Evolutionary conservation across 805 yeast genomes (phyloP), one percentile per base, ranked within the genome.

Genomic region (Maudiozyma pseudohumilis): DNA sequence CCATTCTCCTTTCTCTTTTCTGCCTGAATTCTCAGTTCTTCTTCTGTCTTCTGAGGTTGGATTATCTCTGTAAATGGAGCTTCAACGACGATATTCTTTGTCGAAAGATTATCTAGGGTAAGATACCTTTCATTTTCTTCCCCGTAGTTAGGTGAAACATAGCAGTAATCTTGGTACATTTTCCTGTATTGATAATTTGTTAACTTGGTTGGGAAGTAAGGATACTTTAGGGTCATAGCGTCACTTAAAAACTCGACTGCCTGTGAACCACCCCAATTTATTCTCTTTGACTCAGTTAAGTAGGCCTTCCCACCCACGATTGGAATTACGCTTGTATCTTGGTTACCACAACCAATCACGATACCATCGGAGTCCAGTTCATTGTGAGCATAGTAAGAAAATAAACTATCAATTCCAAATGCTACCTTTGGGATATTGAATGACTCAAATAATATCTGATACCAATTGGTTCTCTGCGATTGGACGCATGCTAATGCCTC

Each of bases 181-280:
- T 72, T 63, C 34, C 80, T 76, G 10, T 80, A 71, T 52, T 89
- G 94, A 39, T 66, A 64, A 10, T 65, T 61, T 6, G 76, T 66
- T 38, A 89, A 62, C 46, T 77, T 80, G 2, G 83, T 63, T 5
- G 98, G 97, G 57, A 88, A 92, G 48, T 76, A 80, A 1, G 98
- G 97, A 59, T 92, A 92, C 56, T 92, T 92, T 52, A 92, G 65
- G 2, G 77, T 69, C 34, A 92, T 60, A 25, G 80, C 68, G 46
- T 68, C 71, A 40, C 69, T 71, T 53, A 92, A 56, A 48, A 70
- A 88, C 28, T 70, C 74, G 22, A 70, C 73, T 1, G 88, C 71
- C 31, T 74, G 82, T 43, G 74, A 73, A 9, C 96, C 97, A 42
- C 97, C 97, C 85, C 92, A 85, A 53, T 85, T 86, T 27, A 92